Conservation (phyloP, 129 eudicot species). For the Chrysanthemum lavandulifolium region DNA sequence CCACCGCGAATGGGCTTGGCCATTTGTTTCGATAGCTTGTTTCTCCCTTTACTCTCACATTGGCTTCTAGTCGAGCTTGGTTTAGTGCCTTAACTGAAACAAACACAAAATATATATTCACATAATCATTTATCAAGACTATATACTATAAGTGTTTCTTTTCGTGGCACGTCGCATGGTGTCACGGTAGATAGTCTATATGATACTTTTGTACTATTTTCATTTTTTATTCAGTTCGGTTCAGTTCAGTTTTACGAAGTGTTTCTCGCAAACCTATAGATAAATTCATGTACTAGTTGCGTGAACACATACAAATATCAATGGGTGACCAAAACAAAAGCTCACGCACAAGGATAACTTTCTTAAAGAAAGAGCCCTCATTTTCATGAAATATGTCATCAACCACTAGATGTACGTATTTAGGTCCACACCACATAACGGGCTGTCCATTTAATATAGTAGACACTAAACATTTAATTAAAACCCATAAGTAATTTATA, state of each 20-base stretch:
- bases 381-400: slow-evolving; percentile 9
- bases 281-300: too few species aligned
- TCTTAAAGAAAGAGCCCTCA: slow-evolving; percentile 3
- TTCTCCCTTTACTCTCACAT: slow-evolving; percentile 45
- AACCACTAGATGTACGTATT: background rate
- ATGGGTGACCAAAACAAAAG: background rate
- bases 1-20: slow-evolving; percentile 72
- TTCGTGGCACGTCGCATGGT: background rate
- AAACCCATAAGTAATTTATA: too few species aligned
- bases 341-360: slow-evolving; percentile 10
- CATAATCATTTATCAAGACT: background rate
- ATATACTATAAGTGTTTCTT: background rate
- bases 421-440: slow-evolving; percentile 11
- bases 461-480: too few species aligned
- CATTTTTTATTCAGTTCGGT: background rate
- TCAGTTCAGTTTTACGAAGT: background rate
- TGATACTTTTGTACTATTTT: background rate
- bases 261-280: too few species aligned
- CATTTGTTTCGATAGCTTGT: slow-evolving; percentile 53
- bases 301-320: background rate
- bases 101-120: background rate
- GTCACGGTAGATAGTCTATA: too few species aligned
- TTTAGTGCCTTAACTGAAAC: slow-evolving; percentile 64
- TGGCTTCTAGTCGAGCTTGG: slow-evolving; percentile 78
- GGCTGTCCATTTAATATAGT: background rate